These are phyloP conservation scores for Glycine tomentella DNA, from an alignment of 306 rosid species.

Conservation along the genomic window DNA sequence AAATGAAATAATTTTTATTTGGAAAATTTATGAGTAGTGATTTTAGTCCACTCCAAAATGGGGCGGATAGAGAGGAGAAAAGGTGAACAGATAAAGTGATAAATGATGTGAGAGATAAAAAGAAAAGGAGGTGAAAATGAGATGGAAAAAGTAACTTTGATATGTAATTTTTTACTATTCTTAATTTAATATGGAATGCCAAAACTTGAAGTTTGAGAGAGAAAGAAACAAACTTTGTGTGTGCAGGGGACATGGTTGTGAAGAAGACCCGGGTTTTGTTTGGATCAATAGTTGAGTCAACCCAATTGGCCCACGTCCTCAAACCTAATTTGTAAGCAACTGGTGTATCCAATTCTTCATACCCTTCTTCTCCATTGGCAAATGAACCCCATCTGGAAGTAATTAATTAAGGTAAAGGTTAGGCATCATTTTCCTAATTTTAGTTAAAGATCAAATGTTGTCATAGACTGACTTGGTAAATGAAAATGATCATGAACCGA, in stretches of 20 bases:
- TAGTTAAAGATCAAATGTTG: conserved; percentile 11
- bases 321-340: conserved; percentile 81
- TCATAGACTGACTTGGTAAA: neutral
- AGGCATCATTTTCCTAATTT: conserved; percentile 1
- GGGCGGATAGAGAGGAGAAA: too few species aligned
- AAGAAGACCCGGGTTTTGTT: conserved; percentile 87
- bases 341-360: conserved; percentile 78
- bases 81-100: too few species aligned
- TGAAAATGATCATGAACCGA: conserved; percentile 14
- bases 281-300: conserved; percentile 80
- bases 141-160: too few species aligned
- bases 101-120: too few species aligned
- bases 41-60: too few species aligned
- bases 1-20: neutral
- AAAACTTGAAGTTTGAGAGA: conserved; percentile 27
- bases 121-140: too few species aligned
- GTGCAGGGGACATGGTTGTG: conserved; percentile 95
- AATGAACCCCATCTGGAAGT: conserved; percentile 92
- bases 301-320: conserved; percentile 99
- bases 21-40: too few species aligned
- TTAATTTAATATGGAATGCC: neutral
- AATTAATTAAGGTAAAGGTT: conserved; percentile 19
- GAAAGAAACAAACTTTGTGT: conserved; percentile 63
- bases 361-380: conserved; percentile 87
- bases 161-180: too few species aligned